Evolutionary conservation across 164 flowering plant species (phyloP).

Genomic region (Buxus sempervirens): DNA sequence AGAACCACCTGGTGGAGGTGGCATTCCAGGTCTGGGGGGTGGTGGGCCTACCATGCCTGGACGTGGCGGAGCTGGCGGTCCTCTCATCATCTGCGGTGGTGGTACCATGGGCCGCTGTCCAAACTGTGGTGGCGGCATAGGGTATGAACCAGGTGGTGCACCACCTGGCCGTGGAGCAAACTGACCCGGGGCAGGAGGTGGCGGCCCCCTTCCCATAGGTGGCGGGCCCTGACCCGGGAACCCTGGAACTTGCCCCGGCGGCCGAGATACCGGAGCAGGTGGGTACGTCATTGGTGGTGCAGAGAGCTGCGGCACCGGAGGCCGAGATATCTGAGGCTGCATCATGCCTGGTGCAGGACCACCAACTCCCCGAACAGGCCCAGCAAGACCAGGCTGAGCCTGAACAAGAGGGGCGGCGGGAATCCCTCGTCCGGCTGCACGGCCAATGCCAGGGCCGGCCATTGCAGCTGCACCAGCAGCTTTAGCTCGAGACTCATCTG

Average conservation of each 20-base stretch:
- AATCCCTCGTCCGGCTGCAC: constrained; percentile 86
- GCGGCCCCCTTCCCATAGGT: constrained; percentile 43
- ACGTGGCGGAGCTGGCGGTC: not conserved
- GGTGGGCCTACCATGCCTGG: constrained; percentile 58
- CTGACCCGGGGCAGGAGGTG: constrained; percentile 42
- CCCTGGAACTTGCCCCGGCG: constrained; percentile 58
- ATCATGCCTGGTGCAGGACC: constrained; percentile 98
- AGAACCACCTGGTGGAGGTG: constrained; percentile 72
- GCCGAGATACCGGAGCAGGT: constrained; percentile 47
- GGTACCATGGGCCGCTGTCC: constrained; percentile 59
- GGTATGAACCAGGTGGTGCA: constrained; percentile 38
- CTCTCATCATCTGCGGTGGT: constrained; percentile 33
- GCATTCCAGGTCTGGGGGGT: constrained; percentile 67
- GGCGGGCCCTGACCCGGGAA: constrained; percentile 56
- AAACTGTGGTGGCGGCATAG: constrained; percentile 26
- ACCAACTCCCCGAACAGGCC: constrained; percentile 89
- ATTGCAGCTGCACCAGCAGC: constrained; percentile 55
- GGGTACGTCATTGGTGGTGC: constrained; percentile 70
- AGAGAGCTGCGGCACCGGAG: constrained; percentile 51
- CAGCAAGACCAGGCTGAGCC: constrained; percentile 92
- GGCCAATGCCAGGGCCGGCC: constrained; percentile 82
- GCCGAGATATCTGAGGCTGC: constrained; percentile 93
- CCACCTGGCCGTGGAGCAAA: constrained; percentile 48
- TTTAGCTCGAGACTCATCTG: constrained; percentile 85
- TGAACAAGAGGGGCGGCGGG: constrained; percentile 71